Evolutionary conservation across 1,284 basidiomycete genomes (phyloP).

Genomic region (Cutaneotrichosporon mucoides): DNA sequence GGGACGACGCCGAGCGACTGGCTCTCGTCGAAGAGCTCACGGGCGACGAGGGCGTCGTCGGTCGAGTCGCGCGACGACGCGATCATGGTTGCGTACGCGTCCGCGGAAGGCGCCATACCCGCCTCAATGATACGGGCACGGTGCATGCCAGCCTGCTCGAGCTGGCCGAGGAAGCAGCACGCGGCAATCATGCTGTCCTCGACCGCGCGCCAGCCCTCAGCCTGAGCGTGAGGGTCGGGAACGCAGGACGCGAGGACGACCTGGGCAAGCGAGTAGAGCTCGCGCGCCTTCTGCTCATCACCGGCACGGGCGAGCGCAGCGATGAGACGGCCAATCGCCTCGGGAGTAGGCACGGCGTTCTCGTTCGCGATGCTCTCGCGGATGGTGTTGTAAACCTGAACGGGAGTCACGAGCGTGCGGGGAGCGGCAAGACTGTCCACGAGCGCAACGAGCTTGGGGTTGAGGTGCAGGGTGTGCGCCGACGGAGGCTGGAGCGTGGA

Average conservation of each 20-base stretch:
- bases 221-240: slow-evolving; percentile 40
- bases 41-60: slow-evolving; percentile 81
- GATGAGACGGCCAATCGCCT: slow-evolving; percentile 61
- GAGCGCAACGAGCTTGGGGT: slow-evolving; percentile 16
- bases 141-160: slow-evolving; percentile 75
- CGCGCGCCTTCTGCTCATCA: slow-evolving; percentile 60
- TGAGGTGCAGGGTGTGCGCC: slow-evolving; percentile 17
- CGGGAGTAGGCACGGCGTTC: slow-evolving; percentile 26
- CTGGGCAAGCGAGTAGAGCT: slow-evolving; percentile 70
- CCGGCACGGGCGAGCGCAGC: slow-evolving; percentile 62
- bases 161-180: slow-evolving; percentile 70
- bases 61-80: slow-evolving; percentile 84
- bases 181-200: slow-evolving; percentile 87
- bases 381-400: slow-evolving; percentile 13
- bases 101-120: slow-evolving; percentile 73
- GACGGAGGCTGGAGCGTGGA: slow-evolving; percentile 12
- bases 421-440: slow-evolving; percentile 16
- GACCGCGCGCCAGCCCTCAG: slow-evolving; percentile 65
- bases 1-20: slow-evolving; percentile 64
- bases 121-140: slow-evolving; percentile 71
- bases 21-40: slow-evolving; percentile 78
- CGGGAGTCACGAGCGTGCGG: slow-evolving; percentile 7
- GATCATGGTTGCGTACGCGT: slow-evolving; percentile 87
- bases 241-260: slow-evolving; percentile 52
- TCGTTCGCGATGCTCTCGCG: slow-evolving; percentile 17